Evolutionary conservation across 2,329 filamentous ascomycete genomes (phyloP).

Genomic region (Chrysoporthe austroafricana): DNA sequence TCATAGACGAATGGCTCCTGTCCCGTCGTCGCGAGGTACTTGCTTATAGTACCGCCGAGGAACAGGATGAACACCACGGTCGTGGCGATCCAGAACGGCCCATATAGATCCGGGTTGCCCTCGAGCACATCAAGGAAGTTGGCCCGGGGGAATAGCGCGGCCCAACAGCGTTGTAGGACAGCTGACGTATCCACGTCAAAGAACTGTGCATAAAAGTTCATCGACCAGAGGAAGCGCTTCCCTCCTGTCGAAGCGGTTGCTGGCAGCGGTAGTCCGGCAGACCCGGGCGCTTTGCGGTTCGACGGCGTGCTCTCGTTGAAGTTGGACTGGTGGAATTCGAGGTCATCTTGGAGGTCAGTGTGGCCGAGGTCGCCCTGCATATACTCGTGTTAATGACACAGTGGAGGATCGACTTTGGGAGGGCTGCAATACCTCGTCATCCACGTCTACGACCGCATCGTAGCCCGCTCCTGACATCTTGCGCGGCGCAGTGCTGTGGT

Average conservation of each 20-base stretch:
- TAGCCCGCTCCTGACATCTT: slow-evolving; percentile 84
- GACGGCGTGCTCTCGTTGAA: slow-evolving; percentile 66
- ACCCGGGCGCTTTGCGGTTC: slow-evolving; percentile 53
- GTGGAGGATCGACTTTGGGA: background rate
- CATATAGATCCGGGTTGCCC: slow-evolving; percentile 95
- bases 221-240: slow-evolving; percentile 90
- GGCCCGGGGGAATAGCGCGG: slow-evolving; percentile 84
- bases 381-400: slow-evolving; percentile 26
- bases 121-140: slow-evolving; percentile 98
- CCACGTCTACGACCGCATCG: slow-evolving; percentile 96
- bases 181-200: slow-evolving; percentile 97
- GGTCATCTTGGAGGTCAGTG: slow-evolving; percentile 97
- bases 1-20: slow-evolving; percentile 84
- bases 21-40: slow-evolving; percentile 75
- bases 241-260: slow-evolving; percentile 56
- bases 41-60: slow-evolving; percentile 90
- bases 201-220: slow-evolving; percentile 95
- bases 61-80: slow-evolving; percentile 96
- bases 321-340: slow-evolving; percentile 96
- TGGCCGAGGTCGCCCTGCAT: slow-evolving; percentile 91
- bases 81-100: slow-evolving; percentile 97
- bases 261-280: slow-evolving; percentile 57
- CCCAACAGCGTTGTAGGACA: slow-evolving; percentile 83
- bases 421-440: slow-evolving; percentile 76
- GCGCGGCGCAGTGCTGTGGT: slow-evolving; percentile 2